phyloP scores from a whole-genome alignment of 805 yeast species.

The Candida sakaeoensis region DNA sequence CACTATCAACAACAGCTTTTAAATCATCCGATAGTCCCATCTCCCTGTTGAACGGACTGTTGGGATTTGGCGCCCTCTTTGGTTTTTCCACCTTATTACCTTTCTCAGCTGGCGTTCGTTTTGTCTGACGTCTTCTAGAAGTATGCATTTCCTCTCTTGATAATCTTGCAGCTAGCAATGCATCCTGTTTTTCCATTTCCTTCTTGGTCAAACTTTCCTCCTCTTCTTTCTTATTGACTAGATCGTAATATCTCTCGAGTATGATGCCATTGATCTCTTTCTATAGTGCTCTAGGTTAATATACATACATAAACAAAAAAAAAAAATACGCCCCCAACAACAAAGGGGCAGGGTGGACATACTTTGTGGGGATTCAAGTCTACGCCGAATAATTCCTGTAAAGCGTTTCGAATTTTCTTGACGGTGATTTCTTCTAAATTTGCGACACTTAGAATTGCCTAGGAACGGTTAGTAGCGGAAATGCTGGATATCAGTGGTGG shows the following conservation, averaged over 20 bases:
- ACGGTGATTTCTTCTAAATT: conserved; percentile 69
- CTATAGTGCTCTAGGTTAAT: too few relatives aligned
- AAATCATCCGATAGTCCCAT: conserved; percentile 50
- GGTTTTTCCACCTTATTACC: conserved; percentile 13
- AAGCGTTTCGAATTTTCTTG: conserved; percentile 63
- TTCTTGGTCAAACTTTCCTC: conserved; percentile 17
- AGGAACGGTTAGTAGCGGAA: neutral
- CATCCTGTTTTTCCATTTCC: conserved; percentile 48
- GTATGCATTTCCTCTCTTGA: conserved; percentile 28
- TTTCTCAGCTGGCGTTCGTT: conserved; percentile 10
- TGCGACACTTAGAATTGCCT: conserved; percentile 72
- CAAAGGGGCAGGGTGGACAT: too few relatives aligned
- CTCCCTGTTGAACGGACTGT: conserved; percentile 41
- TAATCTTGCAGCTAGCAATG: conserved; percentile 47
- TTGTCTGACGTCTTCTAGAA: conserved; percentile 13
- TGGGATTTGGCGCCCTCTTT: conserved; percentile 20
- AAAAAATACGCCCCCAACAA: too few relatives aligned
- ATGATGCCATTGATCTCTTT: conserved; percentile 59
- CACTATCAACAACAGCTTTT: conserved; percentile 41
- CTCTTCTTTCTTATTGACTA: conserved; percentile 39
- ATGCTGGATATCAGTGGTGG: neutral
- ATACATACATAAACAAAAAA: too few relatives aligned
- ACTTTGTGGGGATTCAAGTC: conserved; percentile 48
- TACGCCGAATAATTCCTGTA: conserved; percentile 63
- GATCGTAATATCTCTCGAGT: conserved; percentile 50